A percentile compares a stretch with the other conserved stretches of the same genome.
These are phyloP conservation scores for Yamadazyma kanchanaburiensis DNA, from an alignment of 1,139 yeast species.

Conservation along the genomic window DNA sequence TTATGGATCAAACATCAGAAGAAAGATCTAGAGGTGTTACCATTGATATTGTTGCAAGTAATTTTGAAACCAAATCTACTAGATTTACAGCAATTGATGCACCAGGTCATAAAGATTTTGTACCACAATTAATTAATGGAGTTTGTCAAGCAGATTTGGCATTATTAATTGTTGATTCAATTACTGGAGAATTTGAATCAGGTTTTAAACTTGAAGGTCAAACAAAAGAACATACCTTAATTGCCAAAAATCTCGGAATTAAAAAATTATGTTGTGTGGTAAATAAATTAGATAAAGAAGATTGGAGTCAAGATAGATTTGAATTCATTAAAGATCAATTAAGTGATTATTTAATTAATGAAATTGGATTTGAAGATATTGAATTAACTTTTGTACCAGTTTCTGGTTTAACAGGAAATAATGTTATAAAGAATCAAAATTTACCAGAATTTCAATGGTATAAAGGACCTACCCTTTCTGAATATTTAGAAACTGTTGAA, in stretches of 20 bases:
- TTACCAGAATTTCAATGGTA: conserved; percentile 52
- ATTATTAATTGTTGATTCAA: conserved; percentile 71
- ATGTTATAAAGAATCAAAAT: conserved; percentile 52
- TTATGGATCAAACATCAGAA: conserved; percentile 91
- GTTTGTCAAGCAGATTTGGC: conserved; percentile 65
- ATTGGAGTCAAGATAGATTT: conserved; percentile 69
- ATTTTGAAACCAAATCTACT: conserved; percentile 64
- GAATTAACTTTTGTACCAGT: conserved; percentile 74
- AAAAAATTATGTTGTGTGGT: conserved; percentile 71
- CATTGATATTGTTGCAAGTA: conserved; percentile 84
- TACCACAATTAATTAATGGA: conserved; percentile 54
- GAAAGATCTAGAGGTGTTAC: conserved; percentile 92
- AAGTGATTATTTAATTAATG: conserved; percentile 50
- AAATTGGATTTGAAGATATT: conserved; percentile 53
- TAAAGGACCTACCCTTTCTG: conserved; percentile 61
- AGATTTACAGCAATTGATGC: conserved; percentile 91
- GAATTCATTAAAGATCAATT: conserved; percentile 59
- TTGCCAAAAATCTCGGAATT: conserved; percentile 84
- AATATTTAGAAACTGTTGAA: conserved; percentile 44
- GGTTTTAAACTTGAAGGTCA: conserved; percentile 89
- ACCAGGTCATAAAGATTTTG: conserved; percentile 60
- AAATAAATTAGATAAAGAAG: conserved; percentile 80
- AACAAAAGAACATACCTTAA: conserved; percentile 86
- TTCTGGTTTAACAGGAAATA: conserved; percentile 81
- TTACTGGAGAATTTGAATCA: conserved; percentile 82